Percentiles rank a stretch among this genome's conserved stretches.
Conservation (phyloP, 2,329 filamentous ascomycete genomes). For the Diplodia sapinea region DNA sequence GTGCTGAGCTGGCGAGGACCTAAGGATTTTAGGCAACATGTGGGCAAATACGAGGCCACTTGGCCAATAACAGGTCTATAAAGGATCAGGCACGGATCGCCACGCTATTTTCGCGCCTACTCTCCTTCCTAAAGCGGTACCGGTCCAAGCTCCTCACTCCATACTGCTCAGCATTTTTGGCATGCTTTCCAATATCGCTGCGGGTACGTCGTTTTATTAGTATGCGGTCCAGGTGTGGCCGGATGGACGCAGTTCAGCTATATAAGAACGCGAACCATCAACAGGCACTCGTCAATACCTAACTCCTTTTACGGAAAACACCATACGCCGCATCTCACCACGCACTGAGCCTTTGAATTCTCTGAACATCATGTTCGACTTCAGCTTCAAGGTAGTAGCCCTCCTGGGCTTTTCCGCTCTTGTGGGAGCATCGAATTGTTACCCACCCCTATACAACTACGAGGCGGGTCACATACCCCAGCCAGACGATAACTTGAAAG, state of each 20-base stretch:
- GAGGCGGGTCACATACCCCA: background rate
- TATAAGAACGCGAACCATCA: background rate
- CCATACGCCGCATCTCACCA: background rate
- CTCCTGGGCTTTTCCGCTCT: background rate
- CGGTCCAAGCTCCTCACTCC: no score
- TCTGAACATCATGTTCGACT: background rate
- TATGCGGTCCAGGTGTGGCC: background rate
- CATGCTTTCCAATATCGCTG: no score
- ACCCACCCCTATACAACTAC: conserved; percentile 7
- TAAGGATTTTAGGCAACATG: no score
- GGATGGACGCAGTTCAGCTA: background rate
- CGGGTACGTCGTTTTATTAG: no score
- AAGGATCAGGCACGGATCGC: no score
- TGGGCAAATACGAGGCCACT: no score
- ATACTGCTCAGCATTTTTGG: no score
- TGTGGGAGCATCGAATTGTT: background rate
- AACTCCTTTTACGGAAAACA: background rate
- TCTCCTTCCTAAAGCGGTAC: no score
- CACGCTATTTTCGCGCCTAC: no score
- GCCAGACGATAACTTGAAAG: background rate
- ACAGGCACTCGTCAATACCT: background rate
- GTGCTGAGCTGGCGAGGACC: no score
- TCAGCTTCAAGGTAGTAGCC: background rate
- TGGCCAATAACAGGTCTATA: no score
- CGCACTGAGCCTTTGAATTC: background rate